Percentiles rank a stretch among this genome's conserved stretches.
Evolutionary conservation across 257 asterid species (phyloP).

Genomic region (Ophiorrhiza pumila): DNA sequence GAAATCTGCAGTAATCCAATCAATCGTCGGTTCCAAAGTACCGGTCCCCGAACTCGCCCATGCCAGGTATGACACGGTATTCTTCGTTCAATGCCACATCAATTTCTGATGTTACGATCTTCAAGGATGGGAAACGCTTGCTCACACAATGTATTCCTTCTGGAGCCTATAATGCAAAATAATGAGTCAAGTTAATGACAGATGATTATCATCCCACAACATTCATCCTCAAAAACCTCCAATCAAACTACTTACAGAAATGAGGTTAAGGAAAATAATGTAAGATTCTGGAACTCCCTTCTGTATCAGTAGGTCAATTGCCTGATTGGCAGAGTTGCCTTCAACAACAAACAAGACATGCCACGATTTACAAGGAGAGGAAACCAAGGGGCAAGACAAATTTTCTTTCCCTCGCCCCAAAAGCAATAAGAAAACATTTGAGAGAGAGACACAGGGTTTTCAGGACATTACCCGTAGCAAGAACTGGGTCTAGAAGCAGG

Average conservation of each 20-base stretch:
- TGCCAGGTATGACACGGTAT: constrained; percentile 77
- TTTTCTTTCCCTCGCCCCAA: background rate
- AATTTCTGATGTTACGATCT: constrained; percentile 90
- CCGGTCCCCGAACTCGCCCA: constrained; percentile 98
- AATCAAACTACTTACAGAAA: constrained; percentile 64
- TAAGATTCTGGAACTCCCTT: constrained; percentile 99
- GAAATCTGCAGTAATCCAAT: too few relatives aligned
- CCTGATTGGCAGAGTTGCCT: constrained; percentile 99
- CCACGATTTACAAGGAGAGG: background rate
- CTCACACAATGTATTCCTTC: constrained; percentile 90
- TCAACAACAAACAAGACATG: constrained; percentile 12
- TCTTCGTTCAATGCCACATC: constrained; percentile 69
- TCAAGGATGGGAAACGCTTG: constrained; percentile 81
- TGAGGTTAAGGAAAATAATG: constrained; percentile 92
- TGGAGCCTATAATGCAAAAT: constrained; percentile 55
- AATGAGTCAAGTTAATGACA: background rate
- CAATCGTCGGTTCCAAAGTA: constrained; percentile 71
- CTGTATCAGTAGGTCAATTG: constrained; percentile 84
- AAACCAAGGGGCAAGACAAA: background rate
- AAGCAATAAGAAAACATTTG: background rate
- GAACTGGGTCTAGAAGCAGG: constrained; percentile 95
- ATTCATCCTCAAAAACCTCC: background rate
- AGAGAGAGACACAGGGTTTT: background rate
- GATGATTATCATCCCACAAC: background rate
- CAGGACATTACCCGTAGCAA: constrained; percentile 75